These are phyloP conservation scores for Curvularia verruculosa DNA, from an alignment of 2,329 filamentous ascomycete species.

Conservation along the genomic window DNA sequence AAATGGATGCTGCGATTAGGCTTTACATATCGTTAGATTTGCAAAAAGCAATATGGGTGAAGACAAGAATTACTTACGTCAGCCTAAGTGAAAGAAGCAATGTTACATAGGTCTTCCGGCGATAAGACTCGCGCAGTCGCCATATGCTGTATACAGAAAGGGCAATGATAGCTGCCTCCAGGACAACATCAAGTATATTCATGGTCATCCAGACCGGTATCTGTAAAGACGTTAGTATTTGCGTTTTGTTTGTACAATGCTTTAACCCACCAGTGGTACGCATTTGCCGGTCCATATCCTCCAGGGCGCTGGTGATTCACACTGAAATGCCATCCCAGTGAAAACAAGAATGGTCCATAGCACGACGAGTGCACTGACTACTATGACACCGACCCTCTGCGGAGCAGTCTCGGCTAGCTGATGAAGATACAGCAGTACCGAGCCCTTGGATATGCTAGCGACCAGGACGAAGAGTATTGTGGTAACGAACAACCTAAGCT, in stretches of 20 bases:
- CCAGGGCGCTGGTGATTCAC: constrained; percentile 35
- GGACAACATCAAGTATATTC: constrained; percentile 23
- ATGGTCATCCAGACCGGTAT: constrained; percentile 32
- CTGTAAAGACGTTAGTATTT: background rate
- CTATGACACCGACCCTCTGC: constrained; percentile 20
- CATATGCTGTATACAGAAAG: constrained; percentile 28
- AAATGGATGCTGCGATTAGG: constrained; percentile 28
- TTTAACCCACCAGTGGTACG: constrained; percentile 28
- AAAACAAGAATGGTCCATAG: constrained; percentile 30
- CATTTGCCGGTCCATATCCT: constrained; percentile 30
- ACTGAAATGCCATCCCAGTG: constrained; percentile 30
- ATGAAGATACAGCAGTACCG: constrained; percentile 28
- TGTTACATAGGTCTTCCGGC: constrained; percentile 24
- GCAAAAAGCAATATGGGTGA: too few species aligned
- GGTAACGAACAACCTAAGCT: constrained; percentile 30
- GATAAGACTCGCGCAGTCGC: constrained; percentile 20
- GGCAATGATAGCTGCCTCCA: constrained; percentile 27
- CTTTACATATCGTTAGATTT: constrained; percentile 18
- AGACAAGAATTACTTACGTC: constrained; percentile 20
- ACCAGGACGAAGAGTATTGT: constrained; percentile 33
- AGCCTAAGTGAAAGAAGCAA: constrained; percentile 29
- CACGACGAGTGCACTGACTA: constrained; percentile 20
- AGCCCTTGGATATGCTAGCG: constrained; percentile 33
- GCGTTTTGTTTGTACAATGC: background rate
- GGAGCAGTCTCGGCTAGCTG: constrained; percentile 22